Evolutionary conservation across 345 rosid genomes (phyloP).

Genomic region (Anacardium occidentale): DNA sequence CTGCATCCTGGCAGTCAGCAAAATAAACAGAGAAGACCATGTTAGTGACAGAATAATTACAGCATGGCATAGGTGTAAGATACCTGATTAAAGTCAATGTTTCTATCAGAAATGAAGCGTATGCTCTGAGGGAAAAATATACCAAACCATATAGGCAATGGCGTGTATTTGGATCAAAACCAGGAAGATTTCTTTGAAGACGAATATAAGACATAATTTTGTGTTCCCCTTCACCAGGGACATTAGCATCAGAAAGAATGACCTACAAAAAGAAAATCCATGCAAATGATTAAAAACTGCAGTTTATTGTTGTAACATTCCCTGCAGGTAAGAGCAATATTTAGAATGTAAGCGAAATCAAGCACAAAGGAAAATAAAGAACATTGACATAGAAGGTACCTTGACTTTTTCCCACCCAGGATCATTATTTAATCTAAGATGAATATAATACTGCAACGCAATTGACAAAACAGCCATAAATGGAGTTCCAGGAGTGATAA

Average conservation of each 20-base stretch:
- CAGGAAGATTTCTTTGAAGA: constrained; percentile 86
- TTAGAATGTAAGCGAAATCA: background rate
- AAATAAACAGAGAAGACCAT: constrained; percentile 14
- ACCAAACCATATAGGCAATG: constrained; percentile 99
- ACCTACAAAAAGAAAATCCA: constrained; percentile 55
- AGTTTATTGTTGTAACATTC: background rate
- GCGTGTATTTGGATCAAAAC: constrained; percentile 80
- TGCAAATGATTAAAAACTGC: constrained; percentile 20
- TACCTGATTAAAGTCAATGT: constrained; percentile 6
- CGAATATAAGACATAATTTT: constrained; percentile 89
- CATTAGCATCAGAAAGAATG: constrained; percentile 96
- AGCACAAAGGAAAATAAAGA: constrained; percentile 5
- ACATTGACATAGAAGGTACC: constrained; percentile 39
- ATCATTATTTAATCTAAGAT: constrained; percentile 76
- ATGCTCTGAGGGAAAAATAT: constrained; percentile 35
- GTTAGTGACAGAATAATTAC: constrained; percentile 17
- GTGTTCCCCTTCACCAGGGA: constrained; percentile 99
- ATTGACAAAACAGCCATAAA: constrained; percentile 84
- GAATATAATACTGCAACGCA: constrained; percentile 86
- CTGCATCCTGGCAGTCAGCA: constrained; percentile 75
- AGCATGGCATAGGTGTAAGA: constrained; percentile 8
- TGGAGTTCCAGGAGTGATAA: constrained; percentile 93
- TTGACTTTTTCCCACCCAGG: constrained; percentile 93
- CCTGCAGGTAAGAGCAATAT: background rate
- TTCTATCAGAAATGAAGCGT: constrained; percentile 5